A percentile compares a stretch with the other conserved stretches of the same genome.
These are phyloP conservation scores for Ogataea dorogensis DNA, from an alignment of 805 yeast genomes.

Conservation along the genomic window DNA sequence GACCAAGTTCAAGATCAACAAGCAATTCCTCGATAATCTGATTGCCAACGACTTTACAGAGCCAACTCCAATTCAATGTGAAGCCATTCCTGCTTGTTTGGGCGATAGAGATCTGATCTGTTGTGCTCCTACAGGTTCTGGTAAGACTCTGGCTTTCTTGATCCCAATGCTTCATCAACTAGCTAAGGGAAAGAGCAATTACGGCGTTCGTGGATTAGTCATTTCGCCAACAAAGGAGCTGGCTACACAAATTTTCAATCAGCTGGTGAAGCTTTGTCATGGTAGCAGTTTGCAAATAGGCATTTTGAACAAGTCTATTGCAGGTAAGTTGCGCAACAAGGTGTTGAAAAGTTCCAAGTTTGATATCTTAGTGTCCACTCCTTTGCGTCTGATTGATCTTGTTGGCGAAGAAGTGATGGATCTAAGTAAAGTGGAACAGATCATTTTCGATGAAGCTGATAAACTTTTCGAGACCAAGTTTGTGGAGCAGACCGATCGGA, in stretches of 20 bases:
- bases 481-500: slow-evolving; percentile 85
- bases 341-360: slow-evolving; percentile 59
- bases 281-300: slow-evolving; percentile 61
- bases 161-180: slow-evolving; percentile 71
- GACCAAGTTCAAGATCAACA: slow-evolving; percentile 63
- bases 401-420: slow-evolving; percentile 60
- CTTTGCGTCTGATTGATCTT: slow-evolving; percentile 80
- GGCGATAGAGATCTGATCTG: slow-evolving; percentile 77
- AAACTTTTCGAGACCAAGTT: slow-evolving; percentile 84
- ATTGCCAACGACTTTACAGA: slow-evolving; percentile 68
- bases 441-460: slow-evolving; percentile 95
- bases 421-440: slow-evolving; percentile 63
- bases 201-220: slow-evolving; percentile 70
- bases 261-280: slow-evolving; percentile 55
- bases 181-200: slow-evolving; percentile 29
- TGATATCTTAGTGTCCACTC: slow-evolving; percentile 85
- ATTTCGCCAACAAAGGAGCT: slow-evolving; percentile 94
- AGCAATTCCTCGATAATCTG: slow-evolving; percentile 57
- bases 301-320: slow-evolving; percentile 67
- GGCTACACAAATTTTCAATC: slow-evolving; percentile 79
- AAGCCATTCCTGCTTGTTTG: slow-evolving; percentile 75
- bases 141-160: slow-evolving; percentile 89
- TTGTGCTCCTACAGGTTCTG: slow-evolving; percentile 98
- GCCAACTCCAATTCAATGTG: slow-evolving; percentile 93
- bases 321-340: slow-evolving; percentile 63